Conservation (phyloP, 805 yeast genomes). For the Clavispora fructus region DNA sequence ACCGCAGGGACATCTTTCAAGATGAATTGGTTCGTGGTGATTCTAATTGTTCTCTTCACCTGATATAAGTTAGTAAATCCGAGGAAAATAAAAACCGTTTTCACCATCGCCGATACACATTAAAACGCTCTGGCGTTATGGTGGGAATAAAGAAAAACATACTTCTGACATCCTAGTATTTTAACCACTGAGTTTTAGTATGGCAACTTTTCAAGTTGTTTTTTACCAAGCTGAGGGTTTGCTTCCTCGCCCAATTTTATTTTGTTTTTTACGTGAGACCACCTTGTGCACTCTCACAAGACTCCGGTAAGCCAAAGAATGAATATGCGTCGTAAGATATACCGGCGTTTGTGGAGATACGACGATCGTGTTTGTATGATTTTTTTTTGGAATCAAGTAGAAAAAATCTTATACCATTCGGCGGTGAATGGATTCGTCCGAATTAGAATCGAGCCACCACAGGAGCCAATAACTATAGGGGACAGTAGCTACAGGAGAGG, state of each 20-base stretch:
- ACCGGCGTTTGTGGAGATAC: too few species aligned
- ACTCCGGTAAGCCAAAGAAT: too few species aligned
- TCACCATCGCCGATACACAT: background rate
- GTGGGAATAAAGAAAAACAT: conserved; percentile 7
- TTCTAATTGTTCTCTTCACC: conserved; percentile 82
- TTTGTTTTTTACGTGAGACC: background rate
- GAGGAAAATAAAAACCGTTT: background rate
- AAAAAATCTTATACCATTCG: too few species aligned
- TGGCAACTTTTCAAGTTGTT: background rate
- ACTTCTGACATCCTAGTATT: conserved; percentile 17
- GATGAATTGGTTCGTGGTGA: conserved; percentile 81
- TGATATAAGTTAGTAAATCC: conserved; percentile 15
- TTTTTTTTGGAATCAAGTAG: too few species aligned
- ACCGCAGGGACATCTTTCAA: conserved; percentile 77
- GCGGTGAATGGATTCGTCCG: too few species aligned
- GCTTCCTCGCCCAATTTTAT: background rate
- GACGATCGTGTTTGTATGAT: too few species aligned
- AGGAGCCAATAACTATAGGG: background rate
- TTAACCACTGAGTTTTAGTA: background rate
- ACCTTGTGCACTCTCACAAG: conserved; percentile 1
- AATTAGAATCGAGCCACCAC: too few species aligned
- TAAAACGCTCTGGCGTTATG: background rate
- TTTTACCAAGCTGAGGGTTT: background rate
- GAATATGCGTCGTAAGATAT: too few species aligned
- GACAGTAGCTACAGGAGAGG: background rate